These are phyloP conservation scores for Eucalyptus globulus DNA, from an alignment of 345 rosid species.

Conservation along the genomic window DNA sequence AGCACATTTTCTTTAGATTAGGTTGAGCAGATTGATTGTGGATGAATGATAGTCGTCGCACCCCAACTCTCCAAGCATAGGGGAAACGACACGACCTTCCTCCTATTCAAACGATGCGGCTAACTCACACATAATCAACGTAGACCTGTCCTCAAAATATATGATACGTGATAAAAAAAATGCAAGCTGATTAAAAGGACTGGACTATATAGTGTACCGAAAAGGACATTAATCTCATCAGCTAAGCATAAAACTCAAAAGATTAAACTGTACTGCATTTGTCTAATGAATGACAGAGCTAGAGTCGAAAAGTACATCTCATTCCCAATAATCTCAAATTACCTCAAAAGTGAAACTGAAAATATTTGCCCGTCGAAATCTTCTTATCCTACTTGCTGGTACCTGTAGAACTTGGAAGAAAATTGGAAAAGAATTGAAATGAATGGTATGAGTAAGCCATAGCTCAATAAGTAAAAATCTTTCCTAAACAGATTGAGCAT, in stretches of 20 bases:
- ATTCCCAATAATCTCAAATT: neutral
- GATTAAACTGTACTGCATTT: neutral
- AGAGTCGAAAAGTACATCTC: neutral
- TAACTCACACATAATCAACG: neutral
- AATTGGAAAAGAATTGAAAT: neutral
- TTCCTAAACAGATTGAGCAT: neutral
- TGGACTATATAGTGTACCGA: neutral
- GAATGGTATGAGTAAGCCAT: neutral
- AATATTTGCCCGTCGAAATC: neutral
- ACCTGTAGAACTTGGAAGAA: neutral
- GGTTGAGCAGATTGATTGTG: neutral
- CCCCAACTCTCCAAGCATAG: neutral
- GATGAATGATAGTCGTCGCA: neutral
- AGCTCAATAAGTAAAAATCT: neutral
- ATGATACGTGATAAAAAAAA: neutral
- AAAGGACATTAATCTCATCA: neutral
- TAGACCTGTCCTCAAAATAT: neutral
- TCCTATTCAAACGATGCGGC: neutral
- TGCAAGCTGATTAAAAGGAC: neutral
- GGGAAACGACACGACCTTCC: neutral
- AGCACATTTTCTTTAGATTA: neutral
- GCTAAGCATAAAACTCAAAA: neutral
- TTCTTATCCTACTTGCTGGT: neutral
- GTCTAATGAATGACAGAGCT: neutral
- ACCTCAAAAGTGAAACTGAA: neutral